Base-by-base conservation (phyloP, 371 early-diverging fungal species). In the Mortierella sp. region DNA sequence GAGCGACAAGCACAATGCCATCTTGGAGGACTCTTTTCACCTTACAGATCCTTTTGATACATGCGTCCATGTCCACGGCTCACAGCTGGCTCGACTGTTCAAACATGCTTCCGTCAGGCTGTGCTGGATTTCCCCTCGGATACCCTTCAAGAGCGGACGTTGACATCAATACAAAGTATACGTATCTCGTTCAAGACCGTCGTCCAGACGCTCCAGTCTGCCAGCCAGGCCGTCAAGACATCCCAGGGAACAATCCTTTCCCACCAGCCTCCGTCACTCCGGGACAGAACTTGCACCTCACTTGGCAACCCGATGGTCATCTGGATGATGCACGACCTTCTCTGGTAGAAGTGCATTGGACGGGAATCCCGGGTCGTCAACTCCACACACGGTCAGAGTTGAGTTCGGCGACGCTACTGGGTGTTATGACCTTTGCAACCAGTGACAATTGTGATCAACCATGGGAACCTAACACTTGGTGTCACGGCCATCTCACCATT, bases 131-230 rank as follows among this genome's bases (percentile, higher is more conserved):
- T 41, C 77, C 77, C 19, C 55, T 60, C 0, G 85, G 87, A 10
- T 87, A 87, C 54, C 82, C 82, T 1, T 82, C 84, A 0, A 79
- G 87, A 9, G 34, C 37, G 10, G 74, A 83, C 48, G 40, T 31
- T 4, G 60, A 82, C 47, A 81, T 82, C 54, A 83, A 86, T 63
- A 78, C 65, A n/a, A 53, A 64, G 39, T 87, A 82, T 66, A 80
- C 80, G 22, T 73, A 78, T 16, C 58, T 67, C 17, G 55, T 80
- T 29, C 57, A 70, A 24, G 60, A 59, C n/a, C 64, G 70, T 25
- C 46, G 44, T 5, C 63, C 73, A 5, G 60, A 70, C 17, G 68
- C 67, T 6, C 46, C 1, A 54, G 34, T 73, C 29, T 78, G 80
- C 46, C 70, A 70, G 24, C 78, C 78, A 21, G 69, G 60, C 14